Base-by-base conservation (phyloP, 139 green algal genomes). In the Micractinium sp. region DNA sequence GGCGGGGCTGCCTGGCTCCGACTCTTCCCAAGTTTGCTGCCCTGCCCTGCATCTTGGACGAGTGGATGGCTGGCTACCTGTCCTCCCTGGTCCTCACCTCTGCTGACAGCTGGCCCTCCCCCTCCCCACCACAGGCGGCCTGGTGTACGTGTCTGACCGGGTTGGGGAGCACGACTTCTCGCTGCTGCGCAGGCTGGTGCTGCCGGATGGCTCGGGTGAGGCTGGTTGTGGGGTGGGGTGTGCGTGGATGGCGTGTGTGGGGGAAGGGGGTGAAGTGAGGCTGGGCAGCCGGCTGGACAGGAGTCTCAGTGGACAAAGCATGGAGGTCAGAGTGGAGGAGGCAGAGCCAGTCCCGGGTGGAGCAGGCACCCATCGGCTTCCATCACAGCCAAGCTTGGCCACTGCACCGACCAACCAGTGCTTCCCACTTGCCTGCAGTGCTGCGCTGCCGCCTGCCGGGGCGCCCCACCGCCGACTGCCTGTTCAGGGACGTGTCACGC, bases 401-500 rank as follows among this genome's bases (percentile, higher is more conserved):
- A 74, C 5, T 90, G 67, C 92, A 90, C 79, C 93, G 92, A 0
- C 86, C 92, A 81, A 91, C 39, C 23, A 27, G 5, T 74, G 16
- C 67, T 74, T 29, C 16, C 22, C 22, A n/a, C 20, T 47, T 22
- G 16, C 77, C 23, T 60, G 39, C 77, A 83, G 92, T 92, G 41
- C 90, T 95, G 87, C 90, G 93, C 23, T 86, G 71, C 20, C 75
- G 73, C 77, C 91, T 95, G 86, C 96, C 97, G 4, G 97, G 96
- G 0, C 91, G 97, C 12, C 97, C 97, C 36, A 99, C 96, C 1
- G 90, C 93, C 9, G 97, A 98, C 91, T 97, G 91, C 90, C 90
- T 99, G 19, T 99, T 99, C 87, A 38, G 15, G 0, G 95, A 99
- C 88, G 91, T 95, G 35, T 87, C 95, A 61, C 88, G 96, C 22